Base-by-base conservation (phyloP, 176 grass and related monocot genomes). In the Thinopyrum elongatum region DNA sequence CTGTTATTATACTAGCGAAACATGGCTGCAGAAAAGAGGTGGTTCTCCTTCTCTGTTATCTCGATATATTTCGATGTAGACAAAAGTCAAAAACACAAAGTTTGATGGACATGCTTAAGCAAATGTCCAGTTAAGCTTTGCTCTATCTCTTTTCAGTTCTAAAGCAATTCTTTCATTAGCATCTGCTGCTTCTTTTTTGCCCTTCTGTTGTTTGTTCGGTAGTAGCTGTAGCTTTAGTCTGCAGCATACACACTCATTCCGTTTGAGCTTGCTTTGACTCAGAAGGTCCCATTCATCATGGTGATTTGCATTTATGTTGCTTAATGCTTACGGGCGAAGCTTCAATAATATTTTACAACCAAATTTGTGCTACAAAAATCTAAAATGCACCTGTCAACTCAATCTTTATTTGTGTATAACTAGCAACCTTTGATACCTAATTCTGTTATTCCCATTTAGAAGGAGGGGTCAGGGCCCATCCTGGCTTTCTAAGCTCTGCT, bases 121-220 rank as follows among this genome's bases (percentile, higher is more conserved):
- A 65, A 12, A 81, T 49, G 27, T 30, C 42, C 35, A 30, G 4
- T 33, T 55, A 22, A 55, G 55, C 2, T 25, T 36, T 53, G 1
- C 31, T 5, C 29, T 3, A 23, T 35, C 27, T 36, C 16, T 44
- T 51, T 26, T 49, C 51, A 57, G 21, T 55, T 80, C 22, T 70
- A 67, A 65, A 51, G 27, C 46, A 81, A 53, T 25, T 82, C 39
- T 53, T 82, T 49, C 7, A 22, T 70, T 82, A 81, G 61, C 17
- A 7, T 67, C 22, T 64, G 23, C 57, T 46, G 9, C 9, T 55
- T 49, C 4, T 67, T 82, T 31, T 33, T 47, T 49, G 9, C 29
- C 21, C 9, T 28, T 47, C 29, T 67, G 16, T 33, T 67, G 46
- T 76, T 49, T 75, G 71, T 49, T 42, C 3, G 35, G 23, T 16